Percentiles rank a stretch among this genome's conserved stretches.
phyloP scores from a whole-genome alignment of 441 rosid species.

The Adansonia grandidieri region DNA sequence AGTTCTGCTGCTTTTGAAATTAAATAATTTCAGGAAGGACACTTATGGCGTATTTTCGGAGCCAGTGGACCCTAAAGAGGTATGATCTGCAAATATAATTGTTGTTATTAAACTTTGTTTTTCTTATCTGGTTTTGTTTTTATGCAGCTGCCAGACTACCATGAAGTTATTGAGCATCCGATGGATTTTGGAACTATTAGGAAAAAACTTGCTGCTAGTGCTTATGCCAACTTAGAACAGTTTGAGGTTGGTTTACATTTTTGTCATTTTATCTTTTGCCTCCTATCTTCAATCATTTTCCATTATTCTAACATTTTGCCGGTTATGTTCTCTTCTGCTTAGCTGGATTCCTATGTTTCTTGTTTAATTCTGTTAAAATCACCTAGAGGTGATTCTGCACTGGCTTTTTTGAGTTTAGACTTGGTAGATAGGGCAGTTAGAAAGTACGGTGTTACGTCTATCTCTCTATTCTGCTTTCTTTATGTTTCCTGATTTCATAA shows the following conservation, averaged over 20 bases:
- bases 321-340: conserved; percentile 6
- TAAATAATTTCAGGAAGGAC: conserved; percentile 72
- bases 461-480: neutral
- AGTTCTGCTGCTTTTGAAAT: conserved; percentile 17
- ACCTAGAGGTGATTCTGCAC: neutral
- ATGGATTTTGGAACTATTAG: conserved; percentile 85
- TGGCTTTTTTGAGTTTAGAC: neutral
- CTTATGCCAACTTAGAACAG: conserved; percentile 68
- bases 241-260: conserved; percentile 64
- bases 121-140: conserved; percentile 28
- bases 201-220: conserved; percentile 63
- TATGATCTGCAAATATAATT: conserved; percentile 33
- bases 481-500: neutral
- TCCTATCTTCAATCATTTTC: neutral
- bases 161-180: conserved; percentile 74
- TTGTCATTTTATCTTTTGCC: conserved; percentile 2
- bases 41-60: conserved; percentile 90
- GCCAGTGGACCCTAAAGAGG: conserved; percentile 92
- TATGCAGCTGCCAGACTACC: conserved; percentile 85
- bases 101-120: neutral
- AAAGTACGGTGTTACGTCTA: neutral
- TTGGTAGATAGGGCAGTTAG: neutral
- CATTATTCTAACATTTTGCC: neutral
- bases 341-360: neutral
- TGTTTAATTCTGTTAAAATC: neutral